A percentile compares a stretch with the other conserved stretches of the same genome.
phyloP scores from a whole-genome alignment of 371 early-diverging fungal genomes.

The Parasitella parasitica region DNA sequence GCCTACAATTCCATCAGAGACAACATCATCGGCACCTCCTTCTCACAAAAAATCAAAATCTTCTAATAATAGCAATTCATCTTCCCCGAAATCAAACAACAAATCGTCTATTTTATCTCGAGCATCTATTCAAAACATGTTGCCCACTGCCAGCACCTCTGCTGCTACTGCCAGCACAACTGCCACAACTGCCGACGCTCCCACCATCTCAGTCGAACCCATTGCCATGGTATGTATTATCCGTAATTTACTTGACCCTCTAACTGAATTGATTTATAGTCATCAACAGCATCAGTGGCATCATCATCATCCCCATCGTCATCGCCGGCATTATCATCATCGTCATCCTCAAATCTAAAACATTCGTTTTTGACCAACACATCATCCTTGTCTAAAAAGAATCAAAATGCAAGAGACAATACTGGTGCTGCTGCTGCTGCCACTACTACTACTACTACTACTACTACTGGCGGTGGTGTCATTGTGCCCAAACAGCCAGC shows the following conservation, averaged over 20 bases:
- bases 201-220: neutral
- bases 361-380: neutral
- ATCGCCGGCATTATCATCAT: neutral
- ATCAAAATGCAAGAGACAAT: neutral
- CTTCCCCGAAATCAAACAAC: neutral
- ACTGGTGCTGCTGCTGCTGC: no score
- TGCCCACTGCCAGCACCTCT: constrained; percentile 8
- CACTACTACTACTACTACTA: no score
- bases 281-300: neutral
- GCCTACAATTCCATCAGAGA: neutral
- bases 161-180: neutral
- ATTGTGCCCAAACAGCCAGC: constrained; percentile 48
- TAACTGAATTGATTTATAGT: neutral
- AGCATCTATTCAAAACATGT: constrained; percentile 20
- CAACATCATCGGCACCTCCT: neutral
- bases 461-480: no score
- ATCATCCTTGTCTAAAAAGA: neutral
- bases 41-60: constrained; percentile 2
- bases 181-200: constrained; percentile 1
- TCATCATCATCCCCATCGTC: constrained; percentile 4
- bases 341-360: neutral
- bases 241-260: no score
- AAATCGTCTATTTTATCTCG: constrained; percentile 22
- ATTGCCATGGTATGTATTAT: neutral
- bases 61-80: neutral